These are phyloP conservation scores for Malassezia arunalokei DNA, from an alignment of 1,284 basidiomycete genomes.

Conservation along the genomic window DNA sequence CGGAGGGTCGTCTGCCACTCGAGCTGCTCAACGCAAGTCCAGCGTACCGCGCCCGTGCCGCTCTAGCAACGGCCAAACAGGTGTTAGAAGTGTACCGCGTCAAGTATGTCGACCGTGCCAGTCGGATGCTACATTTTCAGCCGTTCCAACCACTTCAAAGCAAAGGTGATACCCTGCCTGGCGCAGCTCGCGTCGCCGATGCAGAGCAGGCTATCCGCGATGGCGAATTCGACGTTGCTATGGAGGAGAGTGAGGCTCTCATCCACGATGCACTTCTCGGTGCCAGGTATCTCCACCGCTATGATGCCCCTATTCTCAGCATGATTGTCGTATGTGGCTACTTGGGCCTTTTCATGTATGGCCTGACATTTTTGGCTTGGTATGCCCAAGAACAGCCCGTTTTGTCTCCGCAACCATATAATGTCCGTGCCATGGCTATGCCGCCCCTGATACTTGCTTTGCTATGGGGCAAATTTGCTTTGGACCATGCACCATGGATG, in stretches of 20 bases:
- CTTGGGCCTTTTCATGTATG: conserved; percentile 57
- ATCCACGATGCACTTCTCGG: conserved; percentile 57
- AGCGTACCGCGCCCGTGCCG: conserved; percentile 53
- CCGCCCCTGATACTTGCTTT: conserved; percentile 7
- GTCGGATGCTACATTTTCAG: conserved; percentile 24
- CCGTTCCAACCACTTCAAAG: conserved; percentile 18
- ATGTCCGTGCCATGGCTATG: not conserved
- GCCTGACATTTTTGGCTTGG: conserved; percentile 25
- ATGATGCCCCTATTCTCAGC: conserved; percentile 64
- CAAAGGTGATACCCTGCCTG: conserved; percentile 40
- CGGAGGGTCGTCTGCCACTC: conserved; percentile 45
- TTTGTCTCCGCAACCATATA: not conserved
- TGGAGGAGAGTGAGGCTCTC: conserved; percentile 52
- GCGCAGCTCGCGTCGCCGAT: conserved; percentile 27
- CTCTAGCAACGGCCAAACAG: conserved; percentile 62
- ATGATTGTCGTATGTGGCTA: conserved; percentile 63
- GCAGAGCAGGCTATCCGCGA: conserved; percentile 46
- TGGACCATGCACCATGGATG: conserved; percentile 59
- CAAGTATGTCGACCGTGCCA: conserved; percentile 55
- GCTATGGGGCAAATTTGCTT: conserved; percentile 51
- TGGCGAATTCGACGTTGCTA: conserved; percentile 52
- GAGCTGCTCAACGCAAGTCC: conserved; percentile 34
- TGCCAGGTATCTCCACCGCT: conserved; percentile 68
- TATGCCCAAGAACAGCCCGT: not conserved
- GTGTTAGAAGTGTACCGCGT: conserved; percentile 67